Evolutionary conservation across 2,329 filamentous ascomycete genomes (phyloP).

Genomic region (Elsinoe arachidis): DNA sequence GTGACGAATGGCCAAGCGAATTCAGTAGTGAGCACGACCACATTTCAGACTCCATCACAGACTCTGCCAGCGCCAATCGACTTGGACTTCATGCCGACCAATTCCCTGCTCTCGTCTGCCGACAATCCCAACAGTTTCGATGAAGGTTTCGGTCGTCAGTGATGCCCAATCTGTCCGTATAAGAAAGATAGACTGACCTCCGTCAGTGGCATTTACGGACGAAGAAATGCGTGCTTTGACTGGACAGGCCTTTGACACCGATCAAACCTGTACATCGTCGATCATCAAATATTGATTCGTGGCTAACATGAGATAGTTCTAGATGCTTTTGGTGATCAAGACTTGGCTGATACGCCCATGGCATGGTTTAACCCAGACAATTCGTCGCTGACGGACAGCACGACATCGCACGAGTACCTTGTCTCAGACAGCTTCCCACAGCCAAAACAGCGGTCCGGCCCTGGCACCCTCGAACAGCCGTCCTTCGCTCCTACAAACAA

Average conservation of each 20-base stretch:
- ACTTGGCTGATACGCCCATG: not conserved
- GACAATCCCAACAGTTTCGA: no score
- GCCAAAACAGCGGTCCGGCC: no score
- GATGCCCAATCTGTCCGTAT: no score
- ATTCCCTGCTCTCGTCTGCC: no score
- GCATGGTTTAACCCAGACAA: not conserved
- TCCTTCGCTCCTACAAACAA: not conserved
- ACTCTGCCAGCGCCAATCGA: no score
- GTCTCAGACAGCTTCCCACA: no score
- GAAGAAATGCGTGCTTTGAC: not conserved
- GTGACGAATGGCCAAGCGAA: not conserved
- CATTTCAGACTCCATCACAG: no score
- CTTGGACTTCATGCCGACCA: no score
- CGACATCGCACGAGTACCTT: not conserved
- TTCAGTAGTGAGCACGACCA: not conserved
- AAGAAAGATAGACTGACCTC: not conserved
- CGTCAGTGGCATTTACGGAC: not conserved
- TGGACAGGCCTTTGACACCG: not conserved
- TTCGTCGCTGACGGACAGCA: not conserved
- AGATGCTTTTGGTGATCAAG: not conserved
- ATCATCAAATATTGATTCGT: not conserved
- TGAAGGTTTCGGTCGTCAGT: no score
- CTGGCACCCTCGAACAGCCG: no score
- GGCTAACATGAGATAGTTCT: not conserved
- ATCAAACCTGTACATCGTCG: not conserved